Evolutionary conservation across 73 alveolate species (phyloP).

Genomic region (Durusdinium trenchii): DNA sequence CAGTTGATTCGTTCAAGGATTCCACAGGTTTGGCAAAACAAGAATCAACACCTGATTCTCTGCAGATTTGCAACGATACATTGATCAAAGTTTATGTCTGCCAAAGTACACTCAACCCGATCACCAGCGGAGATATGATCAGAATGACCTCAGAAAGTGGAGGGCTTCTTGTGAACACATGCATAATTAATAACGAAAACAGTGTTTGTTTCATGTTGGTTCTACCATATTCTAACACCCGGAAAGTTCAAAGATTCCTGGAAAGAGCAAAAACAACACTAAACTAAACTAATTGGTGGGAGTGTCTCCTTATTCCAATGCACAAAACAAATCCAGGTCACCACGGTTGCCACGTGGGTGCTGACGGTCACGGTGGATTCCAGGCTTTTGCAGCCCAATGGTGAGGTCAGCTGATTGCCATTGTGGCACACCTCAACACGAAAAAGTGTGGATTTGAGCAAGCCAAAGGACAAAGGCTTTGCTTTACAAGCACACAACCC

Average conservation of each 20-base stretch:
- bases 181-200: neutral
- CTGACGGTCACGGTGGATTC: neutral
- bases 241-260: neutral
- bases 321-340: neutral
- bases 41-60: neutral
- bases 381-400: neutral
- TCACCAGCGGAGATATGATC: slow-evolving; percentile 45
- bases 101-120: slow-evolving; percentile 3
- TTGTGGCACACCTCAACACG: neutral
- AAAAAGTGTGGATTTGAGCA: neutral
- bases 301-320: neutral
- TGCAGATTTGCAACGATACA: neutral
- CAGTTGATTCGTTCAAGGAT: neutral
- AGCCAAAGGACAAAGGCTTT: neutral
- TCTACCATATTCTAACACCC: neutral
- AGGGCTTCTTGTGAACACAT: neutral
- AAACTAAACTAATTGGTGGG: no score
- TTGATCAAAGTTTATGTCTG: neutral
- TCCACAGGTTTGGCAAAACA: neutral
- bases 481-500: neutral
- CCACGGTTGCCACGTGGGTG: neutral
- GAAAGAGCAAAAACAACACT: no score
- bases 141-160: neutral
- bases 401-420: neutral
- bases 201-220: neutral